These are phyloP conservation scores for Exophiala sp. DNA, from an alignment of 2,329 filamentous ascomycete genomes.

Conservation along the genomic window DNA sequence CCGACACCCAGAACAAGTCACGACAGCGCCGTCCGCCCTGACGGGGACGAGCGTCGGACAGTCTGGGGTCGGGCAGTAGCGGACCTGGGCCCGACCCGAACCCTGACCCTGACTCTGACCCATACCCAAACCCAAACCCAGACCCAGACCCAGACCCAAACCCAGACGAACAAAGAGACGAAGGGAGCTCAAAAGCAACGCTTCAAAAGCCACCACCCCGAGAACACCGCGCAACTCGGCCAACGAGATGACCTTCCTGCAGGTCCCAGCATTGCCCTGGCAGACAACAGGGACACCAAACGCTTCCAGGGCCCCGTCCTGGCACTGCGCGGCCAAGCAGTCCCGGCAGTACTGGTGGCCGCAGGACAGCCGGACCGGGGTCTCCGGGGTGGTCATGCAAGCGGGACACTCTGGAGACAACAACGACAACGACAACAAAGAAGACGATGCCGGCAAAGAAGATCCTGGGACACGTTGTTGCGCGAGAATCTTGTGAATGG, in stretches of 20 bases:
- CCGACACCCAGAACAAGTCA: constrained; percentile 11
- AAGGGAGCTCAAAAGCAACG: constrained; percentile 4
- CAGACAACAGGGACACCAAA: too few species aligned
- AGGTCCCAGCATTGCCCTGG: neutral
- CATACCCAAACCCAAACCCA: too few species aligned
- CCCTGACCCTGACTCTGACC: too few species aligned
- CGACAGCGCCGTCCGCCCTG: neutral
- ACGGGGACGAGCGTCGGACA: constrained; percentile 11
- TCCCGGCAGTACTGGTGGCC: constrained; percentile 11
- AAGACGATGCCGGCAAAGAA: too few species aligned
- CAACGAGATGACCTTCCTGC: constrained; percentile 5
- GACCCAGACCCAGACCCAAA: too few species aligned
- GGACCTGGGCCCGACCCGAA: constrained; percentile 2
- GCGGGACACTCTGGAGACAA: constrained; percentile 11
- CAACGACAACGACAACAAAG: too few species aligned
- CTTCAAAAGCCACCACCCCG: constrained; percentile 2
- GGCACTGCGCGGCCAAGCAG: constrained; percentile 13
- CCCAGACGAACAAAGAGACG: constrained; percentile 7
- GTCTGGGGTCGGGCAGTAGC: constrained; percentile 13
- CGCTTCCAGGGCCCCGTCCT: neutral
- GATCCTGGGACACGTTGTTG: too few species aligned
- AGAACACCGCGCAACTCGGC: neutral
- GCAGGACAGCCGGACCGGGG: constrained; percentile 8
- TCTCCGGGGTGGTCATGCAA: constrained; percentile 1
- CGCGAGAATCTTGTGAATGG: neutral